A percentile compares a stretch with the other conserved stretches of the same genome.
These are phyloP conservation scores for Orobanche coerulescens DNA, from an alignment of 257 asterid genomes.

Conservation along the genomic window DNA sequence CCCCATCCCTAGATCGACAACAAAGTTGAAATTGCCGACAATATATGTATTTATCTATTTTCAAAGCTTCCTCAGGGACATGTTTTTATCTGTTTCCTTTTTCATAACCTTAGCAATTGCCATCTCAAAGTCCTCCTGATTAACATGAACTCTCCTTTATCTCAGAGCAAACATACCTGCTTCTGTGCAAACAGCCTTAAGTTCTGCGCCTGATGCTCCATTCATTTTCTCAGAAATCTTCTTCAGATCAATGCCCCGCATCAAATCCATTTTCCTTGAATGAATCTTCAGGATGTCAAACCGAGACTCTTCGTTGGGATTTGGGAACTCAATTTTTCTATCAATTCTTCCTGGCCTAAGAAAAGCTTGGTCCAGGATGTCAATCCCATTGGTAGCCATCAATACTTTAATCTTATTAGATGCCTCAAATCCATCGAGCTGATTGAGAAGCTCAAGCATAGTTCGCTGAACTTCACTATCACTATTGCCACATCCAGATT, in stretches of 20 bases:
- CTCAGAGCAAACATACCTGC: conserved; percentile 95
- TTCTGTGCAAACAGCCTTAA: conserved; percentile 97
- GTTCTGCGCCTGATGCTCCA: no score
- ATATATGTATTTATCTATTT: no score
- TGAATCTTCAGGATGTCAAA: no score
- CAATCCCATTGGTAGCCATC: conserved; percentile 91
- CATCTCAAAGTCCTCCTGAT: no score
- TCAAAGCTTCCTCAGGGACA: conserved; percentile 93
- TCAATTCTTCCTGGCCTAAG: conserved; percentile 91
- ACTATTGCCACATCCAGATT: conserved; percentile 84
- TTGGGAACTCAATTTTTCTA: conserved; percentile 86
- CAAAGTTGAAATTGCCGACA: no score
- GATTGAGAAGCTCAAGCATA: conserved; percentile 88
- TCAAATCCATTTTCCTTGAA: no score
- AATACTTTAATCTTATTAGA: conserved; percentile 80
- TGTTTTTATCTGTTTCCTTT: conserved; percentile 83
- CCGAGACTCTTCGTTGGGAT: conserved; percentile 85
- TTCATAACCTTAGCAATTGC: conserved; percentile 95
- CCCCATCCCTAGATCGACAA: no score
- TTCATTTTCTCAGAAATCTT: no score
- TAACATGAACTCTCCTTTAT: conserved; percentile 91
- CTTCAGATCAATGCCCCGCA: no score
- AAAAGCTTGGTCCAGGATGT: conserved; percentile 83
- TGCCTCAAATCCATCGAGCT: conserved; percentile 92
- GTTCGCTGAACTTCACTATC: conserved; percentile 92